Conservation (phyloP, 169 alveolate species). For the Cyclospora cayetanensis region DNA sequence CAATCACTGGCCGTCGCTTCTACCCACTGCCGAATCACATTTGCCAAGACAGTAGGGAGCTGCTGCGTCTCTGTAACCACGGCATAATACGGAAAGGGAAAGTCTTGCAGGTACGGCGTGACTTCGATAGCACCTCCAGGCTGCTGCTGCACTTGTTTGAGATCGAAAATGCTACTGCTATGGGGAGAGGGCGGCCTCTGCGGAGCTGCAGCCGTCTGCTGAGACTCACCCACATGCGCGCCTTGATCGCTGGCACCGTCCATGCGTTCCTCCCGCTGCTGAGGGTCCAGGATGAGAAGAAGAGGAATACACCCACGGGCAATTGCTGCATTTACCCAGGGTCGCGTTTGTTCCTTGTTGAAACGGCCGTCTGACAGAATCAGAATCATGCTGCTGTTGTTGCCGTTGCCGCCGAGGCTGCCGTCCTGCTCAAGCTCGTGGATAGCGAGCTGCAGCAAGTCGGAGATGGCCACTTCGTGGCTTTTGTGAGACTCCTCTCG, state of each 20-base stretch:
- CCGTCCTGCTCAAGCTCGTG: conserved; percentile 76
- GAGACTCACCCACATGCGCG: background rate
- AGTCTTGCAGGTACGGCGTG: conserved; percentile 90
- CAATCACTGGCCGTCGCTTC: conserved; percentile 55
- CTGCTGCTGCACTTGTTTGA: conserved; percentile 82
- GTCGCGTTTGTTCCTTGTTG: conserved; percentile 90
- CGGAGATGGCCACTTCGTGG: conserved; percentile 75
- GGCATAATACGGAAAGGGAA: conserved; percentile 93
- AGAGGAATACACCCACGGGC: conserved; percentile 84
- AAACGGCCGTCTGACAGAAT: conserved; percentile 95
- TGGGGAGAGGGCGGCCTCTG: background rate
- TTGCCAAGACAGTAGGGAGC: conserved; percentile 78
- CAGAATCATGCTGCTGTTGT: conserved; percentile 80
- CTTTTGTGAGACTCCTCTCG: conserved; percentile 74
- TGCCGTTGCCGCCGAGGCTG: conserved; percentile 76
- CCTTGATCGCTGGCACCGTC: background rate
- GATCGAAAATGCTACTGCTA: conserved; percentile 83
- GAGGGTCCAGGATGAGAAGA: conserved; percentile 85
- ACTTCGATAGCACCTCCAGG: conserved; percentile 83
- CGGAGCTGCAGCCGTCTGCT: background rate
- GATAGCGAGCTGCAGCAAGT: conserved; percentile 83
- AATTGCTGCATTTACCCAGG: conserved; percentile 85
- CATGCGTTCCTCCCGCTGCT: conserved; percentile 14
- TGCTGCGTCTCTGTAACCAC: conserved; percentile 80
- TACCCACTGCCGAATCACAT: conserved; percentile 82